These are phyloP conservation scores for Solanum hybrid DNA, from an alignment of 305 asterid species.

Conservation along the genomic window DNA sequence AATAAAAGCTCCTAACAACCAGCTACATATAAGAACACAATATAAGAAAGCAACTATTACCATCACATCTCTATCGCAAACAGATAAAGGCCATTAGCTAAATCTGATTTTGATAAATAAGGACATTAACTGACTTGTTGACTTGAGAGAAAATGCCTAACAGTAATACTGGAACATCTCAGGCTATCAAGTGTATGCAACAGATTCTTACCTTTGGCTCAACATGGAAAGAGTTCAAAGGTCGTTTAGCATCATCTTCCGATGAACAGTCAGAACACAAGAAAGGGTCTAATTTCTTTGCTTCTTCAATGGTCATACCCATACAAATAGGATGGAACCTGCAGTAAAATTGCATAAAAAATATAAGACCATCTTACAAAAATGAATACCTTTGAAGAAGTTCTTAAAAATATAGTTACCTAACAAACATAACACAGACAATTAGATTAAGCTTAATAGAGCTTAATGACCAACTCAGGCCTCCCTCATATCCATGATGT, in stretches of 20 bases:
- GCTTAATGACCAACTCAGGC: neutral
- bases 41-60: neutral
- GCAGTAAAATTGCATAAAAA: constrained; percentile 10
- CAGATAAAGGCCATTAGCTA: neutral
- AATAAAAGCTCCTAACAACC: neutral
- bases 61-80: neutral
- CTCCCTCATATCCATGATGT: neutral
- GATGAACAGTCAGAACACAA: constrained; percentile 73
- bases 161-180: constrained; percentile 1
- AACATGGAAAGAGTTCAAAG: constrained; percentile 47
- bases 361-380: neutral
- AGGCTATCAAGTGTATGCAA: neutral
- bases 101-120: neutral
- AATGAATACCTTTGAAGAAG: neutral
- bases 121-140: neutral
- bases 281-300: constrained; percentile 71
- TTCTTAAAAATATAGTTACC: constrained; percentile 5
- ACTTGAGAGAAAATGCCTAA: neutral
- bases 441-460: constrained; percentile 1
- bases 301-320: constrained; percentile 46
- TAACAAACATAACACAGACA: neutral
- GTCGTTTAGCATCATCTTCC: constrained; percentile 50
- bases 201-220: constrained; percentile 27
- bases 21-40: neutral
- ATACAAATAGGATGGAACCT: constrained; percentile 74